Conservation (phyloP, 352 stramenopile species). For the Pythium oligandrum region DNA sequence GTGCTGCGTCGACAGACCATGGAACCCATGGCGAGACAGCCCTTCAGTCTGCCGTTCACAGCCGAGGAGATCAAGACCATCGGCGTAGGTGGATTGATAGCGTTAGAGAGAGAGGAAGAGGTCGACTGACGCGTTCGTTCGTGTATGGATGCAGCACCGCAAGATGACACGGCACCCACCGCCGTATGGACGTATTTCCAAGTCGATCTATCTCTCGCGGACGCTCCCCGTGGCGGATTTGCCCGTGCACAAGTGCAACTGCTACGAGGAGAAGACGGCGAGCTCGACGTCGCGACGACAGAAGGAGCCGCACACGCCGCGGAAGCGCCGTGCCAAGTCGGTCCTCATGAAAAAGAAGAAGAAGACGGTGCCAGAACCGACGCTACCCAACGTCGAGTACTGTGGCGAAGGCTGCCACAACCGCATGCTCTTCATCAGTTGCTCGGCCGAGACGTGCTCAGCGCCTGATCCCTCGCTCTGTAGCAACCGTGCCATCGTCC, state of each 20-base stretch:
- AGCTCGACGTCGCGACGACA: constrained; percentile 34
- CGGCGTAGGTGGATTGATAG: constrained; percentile 11
- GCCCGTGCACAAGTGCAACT: constrained; percentile 75
- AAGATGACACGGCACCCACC: constrained; percentile 43
- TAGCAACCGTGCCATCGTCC: constrained; percentile 70
- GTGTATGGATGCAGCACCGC: constrained; percentile 26
- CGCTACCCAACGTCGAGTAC: constrained; percentile 14
- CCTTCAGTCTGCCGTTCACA: constrained; percentile 22
- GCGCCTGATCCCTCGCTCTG: constrained; percentile 58
- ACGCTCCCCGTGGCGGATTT: constrained; percentile 46
- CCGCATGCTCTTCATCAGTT: constrained; percentile 82
- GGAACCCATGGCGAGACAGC: not conserved
- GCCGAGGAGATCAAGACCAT: constrained; percentile 26
- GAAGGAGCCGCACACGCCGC: not conserved
- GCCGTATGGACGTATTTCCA: constrained; percentile 57
- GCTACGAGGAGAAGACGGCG: constrained; percentile 41
- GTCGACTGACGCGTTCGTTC: not conserved
- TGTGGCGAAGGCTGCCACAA: constrained; percentile 79
- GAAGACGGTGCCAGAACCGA: constrained; percentile 8
- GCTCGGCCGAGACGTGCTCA: constrained; percentile 72
- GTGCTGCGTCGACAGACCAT: constrained; percentile 13
- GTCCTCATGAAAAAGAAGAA: not conserved
- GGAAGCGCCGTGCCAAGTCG: too few species aligned
- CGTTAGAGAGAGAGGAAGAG: not conserved
- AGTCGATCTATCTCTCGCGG: constrained; percentile 72